Evolutionary conservation across 768 basidiomycete species (phyloP), one percentile per base, ranked within the genome.

Genomic region (Pulveroboletus sp.): DNA sequence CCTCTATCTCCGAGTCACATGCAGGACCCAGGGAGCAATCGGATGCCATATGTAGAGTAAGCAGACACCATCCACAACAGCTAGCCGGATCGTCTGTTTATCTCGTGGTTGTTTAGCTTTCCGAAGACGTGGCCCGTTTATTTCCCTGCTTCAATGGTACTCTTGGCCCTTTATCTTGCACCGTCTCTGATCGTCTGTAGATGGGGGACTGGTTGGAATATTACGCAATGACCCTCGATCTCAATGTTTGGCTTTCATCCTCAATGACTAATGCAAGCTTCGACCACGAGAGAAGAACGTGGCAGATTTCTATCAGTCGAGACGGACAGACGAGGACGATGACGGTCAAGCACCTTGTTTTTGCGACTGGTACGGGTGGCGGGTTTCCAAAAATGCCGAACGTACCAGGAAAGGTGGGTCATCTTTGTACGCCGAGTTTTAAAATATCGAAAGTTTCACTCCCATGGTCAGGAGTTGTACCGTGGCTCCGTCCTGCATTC

Each of bases 131-230:
- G 78, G 79, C 79, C 78, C 1, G 63, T 74, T 5, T 76, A 71
- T 51, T 70, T 74, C 6, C 73, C 80, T 8, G 76, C 78, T 1
- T 64, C 67, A 14, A 83, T 83, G 69, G 76, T 76, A 47, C 26
- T 37, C 48, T 36, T 8, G 15, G 8, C 26, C 11, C 5, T 46
- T 15, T 37, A 24, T 2, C 9, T 0, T 33, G 9, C 26, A n/a
- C 31, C 26, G 21, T 32, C n/a, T 49, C 52, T 37, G 36, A 46
- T 32, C 17, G 8, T 27, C 8, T 39, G 15, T 31, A 82, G 78
- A 65, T 85, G 32, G 82, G 75, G 5, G 78, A 81, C 52, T 86
- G 80, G 79, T 71, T 86, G 1, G 83, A 86, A 60, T 68, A 60
- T 8, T 86, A 86, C 51, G 81, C 77, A 0, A 69, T 75, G 9